Percentiles rank a stretch among this genome's conserved stretches.
Evolutionary conservation across 192 early-diverging fungal genomes (phyloP).

Genomic region (Entomortierella lignicola): DNA sequence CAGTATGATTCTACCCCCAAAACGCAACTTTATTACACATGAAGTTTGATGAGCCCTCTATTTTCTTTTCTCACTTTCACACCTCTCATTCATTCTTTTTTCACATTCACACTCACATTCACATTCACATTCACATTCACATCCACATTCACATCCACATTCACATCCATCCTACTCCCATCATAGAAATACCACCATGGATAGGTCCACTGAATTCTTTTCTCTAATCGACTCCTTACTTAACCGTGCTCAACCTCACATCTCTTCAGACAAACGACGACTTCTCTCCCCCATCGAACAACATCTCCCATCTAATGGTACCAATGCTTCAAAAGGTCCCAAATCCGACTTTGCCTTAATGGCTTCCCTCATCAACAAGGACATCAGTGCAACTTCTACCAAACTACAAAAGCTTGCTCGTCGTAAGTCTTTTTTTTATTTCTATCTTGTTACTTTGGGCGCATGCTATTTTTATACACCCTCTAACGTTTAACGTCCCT

Average conservation of each 20-base stretch:
- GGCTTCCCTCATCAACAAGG: constrained; percentile 85
- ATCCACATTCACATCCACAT: too few species aligned
- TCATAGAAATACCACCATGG: too few species aligned
- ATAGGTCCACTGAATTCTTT: constrained; percentile 90
- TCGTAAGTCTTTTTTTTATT: constrained; percentile 49
- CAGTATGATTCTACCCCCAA: too few species aligned
- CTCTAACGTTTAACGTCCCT: background rate
- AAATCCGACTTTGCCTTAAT: constrained; percentile 87
- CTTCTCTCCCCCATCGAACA: constrained; percentile 51
- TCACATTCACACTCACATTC: too few species aligned
- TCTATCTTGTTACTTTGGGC: background rate
- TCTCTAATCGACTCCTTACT: constrained; percentile 81
- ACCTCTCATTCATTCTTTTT: too few species aligned
- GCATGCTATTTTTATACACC: background rate
- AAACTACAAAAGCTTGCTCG: constrained; percentile 89
- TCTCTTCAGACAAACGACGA: constrained; percentile 42
- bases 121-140: too few species aligned
- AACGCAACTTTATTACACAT: too few species aligned
- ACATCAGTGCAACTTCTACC: constrained; percentile 86
- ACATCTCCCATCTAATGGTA: constrained; percentile 19
- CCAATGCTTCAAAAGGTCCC: constrained; percentile 11
- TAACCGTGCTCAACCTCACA: constrained; percentile 52
- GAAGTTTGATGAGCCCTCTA: too few species aligned
- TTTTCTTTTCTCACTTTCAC: too few species aligned
- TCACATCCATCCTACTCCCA: too few species aligned